phyloP scores from a whole-genome alignment of 2,329 filamentous ascomycete genomes.

The Pseudogymnoascus sp. region DNA sequence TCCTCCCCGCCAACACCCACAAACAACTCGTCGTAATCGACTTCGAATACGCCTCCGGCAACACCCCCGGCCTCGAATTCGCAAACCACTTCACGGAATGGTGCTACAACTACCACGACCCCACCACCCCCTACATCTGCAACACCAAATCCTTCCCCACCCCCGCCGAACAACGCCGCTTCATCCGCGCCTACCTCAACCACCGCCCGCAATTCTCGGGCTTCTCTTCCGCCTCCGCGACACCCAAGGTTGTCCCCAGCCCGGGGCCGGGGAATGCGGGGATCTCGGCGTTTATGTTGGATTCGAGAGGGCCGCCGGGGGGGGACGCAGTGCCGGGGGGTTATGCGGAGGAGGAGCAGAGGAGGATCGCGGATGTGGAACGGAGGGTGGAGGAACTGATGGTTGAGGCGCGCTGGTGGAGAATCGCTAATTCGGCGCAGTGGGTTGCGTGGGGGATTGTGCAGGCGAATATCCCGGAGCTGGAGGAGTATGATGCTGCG shows the following conservation, averaged over 20 bases:
- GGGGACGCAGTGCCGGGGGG: slow-evolving; percentile 19
- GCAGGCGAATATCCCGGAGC: slow-evolving; percentile 77
- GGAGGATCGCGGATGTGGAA: slow-evolving; percentile 58
- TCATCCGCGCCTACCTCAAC: slow-evolving; percentile 78
- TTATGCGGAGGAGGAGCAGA: slow-evolving; percentile 50
- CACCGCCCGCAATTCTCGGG: slow-evolving; percentile 65
- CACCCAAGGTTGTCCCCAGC: slow-evolving; percentile 20
- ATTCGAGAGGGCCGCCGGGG: slow-evolving; percentile 54
- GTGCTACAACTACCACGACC: slow-evolving; percentile 94
- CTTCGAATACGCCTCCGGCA: slow-evolving; percentile 93
- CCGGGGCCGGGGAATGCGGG: slow-evolving; percentile 15
- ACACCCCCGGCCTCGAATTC: slow-evolving; percentile 80
- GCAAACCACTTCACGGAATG: slow-evolving; percentile 98
- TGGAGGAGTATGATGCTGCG: slow-evolving; percentile 46
- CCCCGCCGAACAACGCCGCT: slow-evolving; percentile 72
- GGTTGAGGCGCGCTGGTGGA: slow-evolving; percentile 77
- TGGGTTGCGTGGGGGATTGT: slow-evolving; percentile 98
- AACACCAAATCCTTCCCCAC: slow-evolving; percentile 66
- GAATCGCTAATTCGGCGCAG: slow-evolving; percentile 75
- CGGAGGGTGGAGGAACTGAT: slow-evolving; percentile 62
- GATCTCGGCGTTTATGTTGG: slow-evolving; percentile 62
- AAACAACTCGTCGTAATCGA: slow-evolving; percentile 97
- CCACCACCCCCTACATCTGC: slow-evolving; percentile 57
- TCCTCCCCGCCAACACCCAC: slow-evolving; percentile 85
- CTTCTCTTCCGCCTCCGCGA: slow-evolving; percentile 33